Conservation (phyloP, 2,329 filamentous ascomycete genomes). For the Aspergillus ruber region DNA sequence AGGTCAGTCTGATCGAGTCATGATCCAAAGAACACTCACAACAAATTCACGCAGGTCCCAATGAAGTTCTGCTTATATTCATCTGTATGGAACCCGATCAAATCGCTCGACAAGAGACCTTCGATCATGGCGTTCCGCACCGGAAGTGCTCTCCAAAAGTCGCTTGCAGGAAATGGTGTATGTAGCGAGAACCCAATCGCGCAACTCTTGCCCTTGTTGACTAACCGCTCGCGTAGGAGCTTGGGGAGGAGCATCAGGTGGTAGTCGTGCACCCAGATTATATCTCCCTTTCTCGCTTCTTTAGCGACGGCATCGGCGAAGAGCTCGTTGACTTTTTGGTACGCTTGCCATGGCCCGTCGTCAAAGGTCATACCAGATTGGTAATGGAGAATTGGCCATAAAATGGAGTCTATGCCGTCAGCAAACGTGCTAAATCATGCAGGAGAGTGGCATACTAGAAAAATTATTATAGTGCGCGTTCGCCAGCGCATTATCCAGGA, state of each 20-base stretch:
- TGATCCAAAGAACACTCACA: constrained; percentile 44
- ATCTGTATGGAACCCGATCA: constrained; percentile 98
- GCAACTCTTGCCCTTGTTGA: constrained; percentile 65
- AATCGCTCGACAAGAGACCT: constrained; percentile 77
- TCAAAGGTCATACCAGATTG: constrained; percentile 92
- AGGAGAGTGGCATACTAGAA: constrained; percentile 59
- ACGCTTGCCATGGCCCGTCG: constrained; percentile 80
- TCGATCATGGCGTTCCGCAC: constrained; percentile 76
- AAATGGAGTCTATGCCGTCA: constrained; percentile 64
- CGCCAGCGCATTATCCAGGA: constrained; percentile 78
- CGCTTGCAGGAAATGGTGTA: constrained; percentile 86
- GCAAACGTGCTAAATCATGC: not conserved
- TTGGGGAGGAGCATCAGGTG: constrained; percentile 90
- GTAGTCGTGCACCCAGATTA: constrained; percentile 96
- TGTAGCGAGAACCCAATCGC: constrained; percentile 95
- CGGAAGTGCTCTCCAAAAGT: constrained; percentile 87
- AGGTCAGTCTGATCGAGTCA: not conserved
- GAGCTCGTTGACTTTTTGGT: constrained; percentile 78
- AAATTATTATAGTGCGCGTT: constrained; percentile 95
- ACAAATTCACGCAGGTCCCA: constrained; percentile 77
- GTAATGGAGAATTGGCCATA: constrained; percentile 97
- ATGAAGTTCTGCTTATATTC: constrained; percentile 90
- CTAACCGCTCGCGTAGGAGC: constrained; percentile 73
- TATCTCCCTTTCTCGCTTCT: constrained; percentile 75
- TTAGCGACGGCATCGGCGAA: constrained; percentile 79